A percentile compares a stretch with the other conserved stretches of the same genome.
Conservation (phyloP, 805 yeast species). For the Metschnikowia similis region DNA sequence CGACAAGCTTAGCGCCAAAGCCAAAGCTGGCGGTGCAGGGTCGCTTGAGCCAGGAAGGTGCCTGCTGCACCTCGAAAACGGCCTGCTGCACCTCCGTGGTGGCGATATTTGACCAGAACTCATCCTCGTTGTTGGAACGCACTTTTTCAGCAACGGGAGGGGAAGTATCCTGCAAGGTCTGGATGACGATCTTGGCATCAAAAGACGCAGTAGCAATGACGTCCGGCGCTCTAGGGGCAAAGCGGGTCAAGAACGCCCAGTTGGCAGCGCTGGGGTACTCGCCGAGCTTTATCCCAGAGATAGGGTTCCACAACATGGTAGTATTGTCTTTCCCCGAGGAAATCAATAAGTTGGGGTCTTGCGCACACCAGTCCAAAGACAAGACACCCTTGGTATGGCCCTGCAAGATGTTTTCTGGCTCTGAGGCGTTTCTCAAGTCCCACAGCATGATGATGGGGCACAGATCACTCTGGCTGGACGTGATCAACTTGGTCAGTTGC, state of each 20-base stretch:
- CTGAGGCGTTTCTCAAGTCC: constrained; percentile 91
- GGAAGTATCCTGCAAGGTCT: constrained; percentile 83
- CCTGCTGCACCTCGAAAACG: constrained; percentile 64
- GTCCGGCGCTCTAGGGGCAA: constrained; percentile 87
- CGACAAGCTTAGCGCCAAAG: constrained; percentile 85
- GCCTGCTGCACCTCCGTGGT: constrained; percentile 70
- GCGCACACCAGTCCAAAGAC: constrained; percentile 89
- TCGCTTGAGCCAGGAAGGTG: constrained; percentile 84
- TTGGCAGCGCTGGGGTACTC: constrained; percentile 89
- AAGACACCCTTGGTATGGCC: constrained; percentile 89
- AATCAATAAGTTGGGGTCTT: constrained; percentile 71
- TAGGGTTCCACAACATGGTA: constrained; percentile 88
- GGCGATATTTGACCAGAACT: constrained; percentile 81
- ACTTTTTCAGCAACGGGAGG: constrained; percentile 48
- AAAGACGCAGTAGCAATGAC: constrained; percentile 84
- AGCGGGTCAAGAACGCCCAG: constrained; percentile 88
- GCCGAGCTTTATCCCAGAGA: constrained; percentile 65
- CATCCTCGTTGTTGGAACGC: constrained; percentile 54
- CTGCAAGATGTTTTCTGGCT: constrained; percentile 70
- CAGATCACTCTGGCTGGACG: constrained; percentile 80
- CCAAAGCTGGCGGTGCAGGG: constrained; percentile 80
- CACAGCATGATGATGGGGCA: constrained; percentile 81
- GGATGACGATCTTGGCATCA: constrained; percentile 77
- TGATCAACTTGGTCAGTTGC: constrained; percentile 77
- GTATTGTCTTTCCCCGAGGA: constrained; percentile 93